These are phyloP conservation scores for Globisporangium parvum DNA, from an alignment of 352 stramenopile genomes.

Conservation along the genomic window DNA sequence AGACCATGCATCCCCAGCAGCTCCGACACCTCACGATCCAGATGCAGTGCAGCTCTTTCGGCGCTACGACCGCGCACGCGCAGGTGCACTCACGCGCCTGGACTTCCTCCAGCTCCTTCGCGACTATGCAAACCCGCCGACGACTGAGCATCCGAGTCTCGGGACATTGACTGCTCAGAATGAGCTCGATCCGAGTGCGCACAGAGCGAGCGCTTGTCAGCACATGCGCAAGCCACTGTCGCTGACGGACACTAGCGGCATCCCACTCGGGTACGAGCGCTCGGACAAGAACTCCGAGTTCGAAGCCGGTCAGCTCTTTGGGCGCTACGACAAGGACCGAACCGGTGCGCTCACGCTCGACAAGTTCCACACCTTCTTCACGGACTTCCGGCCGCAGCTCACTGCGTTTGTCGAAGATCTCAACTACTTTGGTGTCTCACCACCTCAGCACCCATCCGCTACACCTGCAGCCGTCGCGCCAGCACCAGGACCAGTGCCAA, in stretches of 20 bases:
- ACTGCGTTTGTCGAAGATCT: conserved; percentile 34
- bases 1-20: conserved; percentile 2
- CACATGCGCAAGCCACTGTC: conserved; percentile 33
- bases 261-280: conserved; percentile 67
- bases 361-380: conserved; percentile 66
- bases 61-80: conserved; percentile 57
- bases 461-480: neutral
- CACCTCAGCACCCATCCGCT: neutral
- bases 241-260: conserved; percentile 54
- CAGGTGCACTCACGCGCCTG: conserved; percentile 40
- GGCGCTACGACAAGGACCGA: conserved; percentile 66
- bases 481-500: neutral
- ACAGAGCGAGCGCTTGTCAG: no score
- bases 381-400: conserved; percentile 64
- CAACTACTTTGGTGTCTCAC: conserved; percentile 1
- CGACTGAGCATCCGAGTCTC: neutral
- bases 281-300: conserved; percentile 77
- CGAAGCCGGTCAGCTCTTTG: conserved; percentile 78
- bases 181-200: neutral
- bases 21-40: conserved; percentile 23
- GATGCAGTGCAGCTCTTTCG: conserved; percentile 81
- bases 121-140: conserved; percentile 44
- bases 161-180: neutral
- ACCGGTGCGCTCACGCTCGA: conserved; percentile 51
- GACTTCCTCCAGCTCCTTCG: conserved; percentile 69